Evolutionary conservation across 116 monocot species (phyloP).

Genomic region (Phalaenopsis hybrid): DNA sequence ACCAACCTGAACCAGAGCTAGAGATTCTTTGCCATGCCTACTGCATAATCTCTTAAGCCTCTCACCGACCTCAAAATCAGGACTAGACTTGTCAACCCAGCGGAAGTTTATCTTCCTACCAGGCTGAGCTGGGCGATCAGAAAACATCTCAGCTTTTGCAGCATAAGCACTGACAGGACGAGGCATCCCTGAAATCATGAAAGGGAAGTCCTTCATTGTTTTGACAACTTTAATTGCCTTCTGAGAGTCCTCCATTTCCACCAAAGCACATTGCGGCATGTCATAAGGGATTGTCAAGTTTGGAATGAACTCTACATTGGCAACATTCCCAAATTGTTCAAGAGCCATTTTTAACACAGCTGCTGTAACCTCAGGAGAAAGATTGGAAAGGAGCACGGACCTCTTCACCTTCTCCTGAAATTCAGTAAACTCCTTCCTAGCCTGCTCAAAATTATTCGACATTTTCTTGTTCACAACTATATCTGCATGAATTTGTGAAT

Average conservation of each 20-base stretch:
- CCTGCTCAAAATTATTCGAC: slow-evolving; percentile 19
- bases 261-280: slow-evolving; percentile 62
- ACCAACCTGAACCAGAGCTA: slow-evolving; percentile 57
- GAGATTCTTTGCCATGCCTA: slow-evolving; percentile 48
- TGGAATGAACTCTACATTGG: slow-evolving; percentile 43
- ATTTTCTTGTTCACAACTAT: slow-evolving; percentile 11
- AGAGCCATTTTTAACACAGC: slow-evolving; percentile 54
- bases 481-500: not conserved
- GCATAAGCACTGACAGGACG: slow-evolving; percentile 53
- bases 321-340: slow-evolving; percentile 59
- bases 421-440: slow-evolving; percentile 44
- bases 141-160: slow-evolving; percentile 67
- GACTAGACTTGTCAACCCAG: slow-evolving; percentile 45
- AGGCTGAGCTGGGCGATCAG: slow-evolving; percentile 55
- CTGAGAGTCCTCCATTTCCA: slow-evolving; percentile 63
- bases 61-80: slow-evolving; percentile 39
- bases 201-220: slow-evolving; percentile 44
- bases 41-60: slow-evolving; percentile 37
- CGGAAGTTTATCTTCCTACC: slow-evolving; percentile 40
- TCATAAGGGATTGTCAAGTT: slow-evolving; percentile 48
- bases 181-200: slow-evolving; percentile 82
- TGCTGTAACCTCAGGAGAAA: slow-evolving; percentile 55
- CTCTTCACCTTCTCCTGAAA: slow-evolving; percentile 73
- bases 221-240: slow-evolving; percentile 35
- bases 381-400: slow-evolving; percentile 64